phyloP scores from a whole-genome alignment of 75 land plant genomes.

The Pinus tabuliformis region DNA sequence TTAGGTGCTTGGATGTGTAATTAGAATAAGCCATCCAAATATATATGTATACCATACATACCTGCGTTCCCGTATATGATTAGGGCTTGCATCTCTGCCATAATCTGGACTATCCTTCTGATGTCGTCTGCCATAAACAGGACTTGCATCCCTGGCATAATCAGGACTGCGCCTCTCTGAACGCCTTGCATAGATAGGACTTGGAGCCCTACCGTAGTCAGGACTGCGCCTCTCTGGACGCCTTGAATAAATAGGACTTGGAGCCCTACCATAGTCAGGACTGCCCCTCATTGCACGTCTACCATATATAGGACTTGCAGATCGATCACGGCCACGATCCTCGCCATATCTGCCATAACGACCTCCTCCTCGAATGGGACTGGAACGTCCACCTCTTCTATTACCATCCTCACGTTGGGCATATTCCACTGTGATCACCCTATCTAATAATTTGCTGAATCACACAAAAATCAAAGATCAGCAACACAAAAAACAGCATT shows the following conservation, averaged over 20 bases:
- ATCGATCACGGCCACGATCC: constrained; percentile 22
- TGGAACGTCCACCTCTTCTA: constrained; percentile 41
- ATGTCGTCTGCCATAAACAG: constrained; percentile 15
- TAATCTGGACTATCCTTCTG: constrained; percentile 3
- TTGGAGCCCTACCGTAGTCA: constrained; percentile 22
- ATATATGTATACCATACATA: too few relatives aligned
- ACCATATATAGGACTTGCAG: constrained; percentile 8
- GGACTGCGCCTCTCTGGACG: constrained; percentile 15
- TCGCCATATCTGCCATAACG: too few relatives aligned
- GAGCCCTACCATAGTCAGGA: constrained; percentile 31
- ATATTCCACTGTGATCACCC: constrained; percentile 89
- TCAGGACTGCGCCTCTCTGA: constrained; percentile 30
- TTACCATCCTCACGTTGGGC: constrained; percentile 85
- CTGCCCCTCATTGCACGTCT: constrained; percentile 14
- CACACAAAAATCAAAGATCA: too few relatives aligned
- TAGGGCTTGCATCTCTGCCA: background rate
- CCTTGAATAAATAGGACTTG: constrained; percentile 5
- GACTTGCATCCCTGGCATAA: constrained; percentile 29
- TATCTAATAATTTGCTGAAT: constrained; percentile 71
- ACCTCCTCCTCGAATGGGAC: constrained; percentile 25
- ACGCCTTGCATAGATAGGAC: constrained; percentile 4
- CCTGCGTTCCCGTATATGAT: too few relatives aligned
- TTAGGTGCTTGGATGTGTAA: too few relatives aligned
- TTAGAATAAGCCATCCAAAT: too few relatives aligned
- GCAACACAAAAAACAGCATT: too few relatives aligned